These are phyloP conservation scores for Spathaspora arborariae DNA, from an alignment of 805 yeast species.

Conservation along the genomic window DNA sequence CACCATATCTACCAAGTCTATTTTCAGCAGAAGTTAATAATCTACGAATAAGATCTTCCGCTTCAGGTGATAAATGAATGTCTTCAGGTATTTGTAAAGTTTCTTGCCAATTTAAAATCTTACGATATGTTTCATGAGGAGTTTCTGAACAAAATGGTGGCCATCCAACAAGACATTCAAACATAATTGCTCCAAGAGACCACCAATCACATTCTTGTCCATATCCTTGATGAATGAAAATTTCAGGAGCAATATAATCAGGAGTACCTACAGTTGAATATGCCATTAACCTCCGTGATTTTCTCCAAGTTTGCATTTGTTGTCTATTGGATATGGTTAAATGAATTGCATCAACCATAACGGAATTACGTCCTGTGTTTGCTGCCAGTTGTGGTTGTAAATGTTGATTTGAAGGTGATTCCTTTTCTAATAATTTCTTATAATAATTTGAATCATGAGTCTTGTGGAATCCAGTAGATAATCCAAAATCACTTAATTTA, in stretches of 20 bases:
- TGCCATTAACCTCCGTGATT: constrained; percentile 87
- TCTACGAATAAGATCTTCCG: constrained; percentile 79
- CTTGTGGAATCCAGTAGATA: constrained; percentile 88
- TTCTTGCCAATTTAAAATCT: constrained; percentile 89
- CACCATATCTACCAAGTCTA: constrained; percentile 83
- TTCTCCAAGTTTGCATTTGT: constrained; percentile 95
- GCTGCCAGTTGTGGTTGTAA: constrained; percentile 22
- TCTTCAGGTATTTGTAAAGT: constrained; percentile 87
- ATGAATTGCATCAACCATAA: constrained; percentile 91
- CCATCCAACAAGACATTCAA: constrained; percentile 94
- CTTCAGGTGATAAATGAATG: constrained; percentile 81
- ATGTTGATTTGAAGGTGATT: constrained; percentile 36
- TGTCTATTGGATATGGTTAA: constrained; percentile 92
- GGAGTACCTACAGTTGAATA: constrained; percentile 97
- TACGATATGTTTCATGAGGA: constrained; percentile 89
- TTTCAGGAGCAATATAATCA: constrained; percentile 94
- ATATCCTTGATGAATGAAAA: constrained; percentile 87
- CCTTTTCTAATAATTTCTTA: constrained; percentile 69
- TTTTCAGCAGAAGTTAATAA: constrained; percentile 74
- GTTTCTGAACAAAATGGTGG: constrained; percentile 96
- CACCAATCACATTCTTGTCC: constrained; percentile 99
- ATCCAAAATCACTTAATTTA: constrained; percentile 70
- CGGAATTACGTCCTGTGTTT: constrained; percentile 58
- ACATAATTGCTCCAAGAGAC: constrained; percentile 96
- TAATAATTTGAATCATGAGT: constrained; percentile 90